Evolutionary conservation across 768 basidiomycete genomes (phyloP).

Genomic region (Suillus bovinus): DNA sequence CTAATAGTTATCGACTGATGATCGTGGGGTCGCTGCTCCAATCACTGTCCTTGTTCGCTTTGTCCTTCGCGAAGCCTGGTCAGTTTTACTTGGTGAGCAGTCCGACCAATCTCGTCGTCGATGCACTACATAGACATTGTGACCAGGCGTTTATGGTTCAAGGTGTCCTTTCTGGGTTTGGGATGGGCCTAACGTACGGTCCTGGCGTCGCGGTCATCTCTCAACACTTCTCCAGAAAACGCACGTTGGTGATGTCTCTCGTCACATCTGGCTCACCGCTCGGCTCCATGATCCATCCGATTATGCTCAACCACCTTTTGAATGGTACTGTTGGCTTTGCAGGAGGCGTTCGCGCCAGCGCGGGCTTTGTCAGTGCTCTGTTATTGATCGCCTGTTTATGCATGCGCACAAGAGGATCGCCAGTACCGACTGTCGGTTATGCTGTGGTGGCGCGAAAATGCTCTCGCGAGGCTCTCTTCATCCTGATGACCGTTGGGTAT

Average conservation of each 20-base stretch:
- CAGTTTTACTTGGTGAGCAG: slow-evolving; percentile 34
- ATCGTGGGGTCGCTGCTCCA: slow-evolving; percentile 28
- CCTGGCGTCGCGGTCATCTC: background rate
- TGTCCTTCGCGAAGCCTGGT: slow-evolving; percentile 37
- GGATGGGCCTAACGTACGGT: background rate
- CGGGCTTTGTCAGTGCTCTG: background rate
- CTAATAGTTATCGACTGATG: slow-evolving; percentile 10
- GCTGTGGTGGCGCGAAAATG: background rate
- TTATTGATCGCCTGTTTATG: background rate
- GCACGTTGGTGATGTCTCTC: background rate
- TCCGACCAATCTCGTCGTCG: background rate
- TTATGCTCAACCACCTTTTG: background rate
- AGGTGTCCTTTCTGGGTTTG: background rate
- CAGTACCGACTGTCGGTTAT: background rate
- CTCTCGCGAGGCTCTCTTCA: background rate
- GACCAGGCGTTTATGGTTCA: background rate
- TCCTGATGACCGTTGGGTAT: background rate
- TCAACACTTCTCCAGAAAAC: background rate
- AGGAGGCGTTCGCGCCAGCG: background rate
- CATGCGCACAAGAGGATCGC: background rate
- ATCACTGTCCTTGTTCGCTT: slow-evolving; percentile 36
- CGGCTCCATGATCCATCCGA: background rate
- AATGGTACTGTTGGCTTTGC: background rate
- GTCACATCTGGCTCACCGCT: background rate
- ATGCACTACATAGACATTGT: background rate